These are phyloP conservation scores for Arthrobotrys pseudoclavata DNA, from an alignment of 2,329 filamentous ascomycete species.

Conservation along the genomic window DNA sequence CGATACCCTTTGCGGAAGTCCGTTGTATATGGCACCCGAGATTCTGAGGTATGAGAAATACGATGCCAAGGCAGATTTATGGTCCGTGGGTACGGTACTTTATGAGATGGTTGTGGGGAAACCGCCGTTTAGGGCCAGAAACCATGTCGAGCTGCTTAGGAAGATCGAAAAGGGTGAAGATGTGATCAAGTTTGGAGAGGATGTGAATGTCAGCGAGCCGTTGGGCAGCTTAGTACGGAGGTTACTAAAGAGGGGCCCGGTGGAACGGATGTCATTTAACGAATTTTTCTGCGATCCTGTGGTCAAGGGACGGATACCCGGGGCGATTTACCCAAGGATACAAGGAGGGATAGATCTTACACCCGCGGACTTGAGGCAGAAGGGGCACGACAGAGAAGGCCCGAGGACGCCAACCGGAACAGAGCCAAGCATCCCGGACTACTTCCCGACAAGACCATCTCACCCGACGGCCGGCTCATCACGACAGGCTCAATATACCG, in stretches of 20 bases:
- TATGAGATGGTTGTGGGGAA: constrained; percentile 95
- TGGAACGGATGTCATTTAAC: constrained; percentile 86
- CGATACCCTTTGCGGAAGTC: constrained; percentile 95
- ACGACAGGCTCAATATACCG: constrained; percentile 38
- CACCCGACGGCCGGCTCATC: constrained; percentile 16
- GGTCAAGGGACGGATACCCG: constrained; percentile 81
- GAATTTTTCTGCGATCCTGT: constrained; percentile 84
- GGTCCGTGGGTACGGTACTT: constrained; percentile 95
- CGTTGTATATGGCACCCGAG: constrained; percentile 98
- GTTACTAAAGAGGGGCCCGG: constrained; percentile 85
- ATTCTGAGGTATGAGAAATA: constrained; percentile 98
- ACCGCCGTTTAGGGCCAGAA: constrained; percentile 90
- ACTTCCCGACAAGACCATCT: constrained; percentile 36
- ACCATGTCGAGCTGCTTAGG: constrained; percentile 92
- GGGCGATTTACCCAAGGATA: constrained; percentile 65
- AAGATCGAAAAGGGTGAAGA: constrained; percentile 93
- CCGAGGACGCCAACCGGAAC: constrained; percentile 33
- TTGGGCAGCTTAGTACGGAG: constrained; percentile 76
- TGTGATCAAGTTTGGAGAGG: constrained; percentile 83
- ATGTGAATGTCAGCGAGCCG: constrained; percentile 75
- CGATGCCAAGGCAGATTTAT: constrained; percentile 94
- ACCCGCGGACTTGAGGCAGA: constrained; percentile 51
- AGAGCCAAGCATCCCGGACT: constrained; percentile 39
- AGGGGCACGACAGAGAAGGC: constrained; percentile 48
- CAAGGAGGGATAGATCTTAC: constrained; percentile 52